These are phyloP conservation scores for Paramecium sexaurelia DNA, from an alignment of 73 alveolate genomes.

Conservation along the genomic window DNA sequence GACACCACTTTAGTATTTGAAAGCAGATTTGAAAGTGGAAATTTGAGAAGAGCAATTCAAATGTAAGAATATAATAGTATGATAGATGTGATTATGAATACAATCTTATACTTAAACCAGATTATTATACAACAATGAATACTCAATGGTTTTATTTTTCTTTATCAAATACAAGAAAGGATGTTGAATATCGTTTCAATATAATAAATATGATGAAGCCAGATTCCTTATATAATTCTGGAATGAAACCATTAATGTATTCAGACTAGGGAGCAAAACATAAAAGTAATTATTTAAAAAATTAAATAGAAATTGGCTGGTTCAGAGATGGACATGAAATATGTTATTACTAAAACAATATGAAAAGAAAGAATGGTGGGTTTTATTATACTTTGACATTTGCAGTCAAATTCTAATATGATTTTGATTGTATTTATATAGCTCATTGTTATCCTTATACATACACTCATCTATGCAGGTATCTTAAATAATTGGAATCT, in stretches of 20 bases:
- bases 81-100: conserved; percentile 88
- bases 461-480: conserved; percentile 93
- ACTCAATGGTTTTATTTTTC: conserved; percentile 99
- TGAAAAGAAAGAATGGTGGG: conserved; percentile 91
- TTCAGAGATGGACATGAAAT: conserved; percentile 90
- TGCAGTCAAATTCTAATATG: conserved; percentile 91
- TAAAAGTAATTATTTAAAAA: conserved; percentile 69
- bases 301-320: conserved; percentile 83
- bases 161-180: conserved; percentile 94
- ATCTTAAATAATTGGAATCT: conserved; percentile 86
- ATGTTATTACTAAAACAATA: conserved; percentile 87
- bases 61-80: conserved; percentile 51
- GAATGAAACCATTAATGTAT: conserved; percentile 94
- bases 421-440: conserved; percentile 95
- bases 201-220: conserved; percentile 99
- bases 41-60: conserved; percentile 90
- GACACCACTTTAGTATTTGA: conserved; percentile 97
- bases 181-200: conserved; percentile 94
- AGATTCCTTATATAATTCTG: conserved; percentile 94
- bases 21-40: conserved; percentile 99
- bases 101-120: conserved; percentile 97
- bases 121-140: conserved; percentile 98
- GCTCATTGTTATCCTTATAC: conserved; percentile 99
- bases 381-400: conserved; percentile 97
- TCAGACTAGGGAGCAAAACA: conserved; percentile 81